Evolutionary conservation across 2,329 filamentous ascomycete genomes (phyloP), one percentile per base, ranked within the genome.

Genomic region (Setomelanomma holmii): DNA sequence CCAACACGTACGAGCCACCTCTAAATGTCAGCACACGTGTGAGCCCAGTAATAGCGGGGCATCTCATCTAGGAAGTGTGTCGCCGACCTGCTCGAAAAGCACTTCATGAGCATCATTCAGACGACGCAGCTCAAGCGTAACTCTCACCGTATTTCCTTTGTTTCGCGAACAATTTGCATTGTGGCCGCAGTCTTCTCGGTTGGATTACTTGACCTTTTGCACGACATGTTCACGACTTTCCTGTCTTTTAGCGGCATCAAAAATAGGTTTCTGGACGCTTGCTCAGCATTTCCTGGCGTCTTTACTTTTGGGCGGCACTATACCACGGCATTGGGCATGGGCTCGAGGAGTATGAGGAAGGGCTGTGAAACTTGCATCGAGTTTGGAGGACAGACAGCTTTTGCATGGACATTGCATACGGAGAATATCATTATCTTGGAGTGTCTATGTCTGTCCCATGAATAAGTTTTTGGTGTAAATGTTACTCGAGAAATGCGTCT

Each of bases 21-120:
- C 51, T 67, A n/a, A 64, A 64, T 30, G 48, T 49, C 24, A 67
- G 65, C 44, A 59, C 58, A 2, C 62, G 67, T 35, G 59, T 65
- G 51, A 71, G 60, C 38, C 67, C 68, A 14, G 72, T 74, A 58
- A 63, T 69, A 39, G 66, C 70, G 3, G 68, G 68, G n/a, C 63
- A 63, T 8, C 64, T 73, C 7, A 73, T 73, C 24, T 73, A 49
- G 47, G 12, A 36, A 14, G 14, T 27, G 8, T 35, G 24, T 20
- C 46, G 20, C 19, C 46, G 8, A n/a, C 30, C 30, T 42, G 19
- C 20, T 2, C 12, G 10, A 21, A 16, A 8, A 40, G 10, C 17
- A 11, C 20, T 2, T 7, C 10, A 21, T 19, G 12, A 40, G 10
- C 17, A 11, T 23, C 5, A 11, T 14, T 6, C 21, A 19, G 10